phyloP scores from a whole-genome alignment of 495 filamentous ascomycete species.

The Talaromyces nanjingensis region DNA sequence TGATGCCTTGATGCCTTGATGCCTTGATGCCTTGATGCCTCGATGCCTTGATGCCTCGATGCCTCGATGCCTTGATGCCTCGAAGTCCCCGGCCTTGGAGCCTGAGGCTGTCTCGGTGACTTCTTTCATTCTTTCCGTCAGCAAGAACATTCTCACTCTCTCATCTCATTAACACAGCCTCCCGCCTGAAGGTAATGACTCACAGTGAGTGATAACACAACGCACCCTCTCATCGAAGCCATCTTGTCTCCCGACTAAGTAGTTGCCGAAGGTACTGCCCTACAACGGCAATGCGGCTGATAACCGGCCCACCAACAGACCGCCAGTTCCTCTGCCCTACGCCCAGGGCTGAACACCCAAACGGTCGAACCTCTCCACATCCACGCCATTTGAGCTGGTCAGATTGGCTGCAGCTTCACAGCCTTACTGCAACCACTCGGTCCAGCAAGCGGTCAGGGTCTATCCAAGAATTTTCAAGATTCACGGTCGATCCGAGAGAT shows the following conservation, averaged over 20 bases:
- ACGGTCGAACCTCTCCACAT: constrained; percentile 3
- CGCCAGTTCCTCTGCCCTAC: constrained; percentile 5
- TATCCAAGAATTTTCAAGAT: background rate
- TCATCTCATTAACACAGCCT: background rate
- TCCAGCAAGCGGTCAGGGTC: constrained; percentile 4
- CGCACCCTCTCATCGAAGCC: background rate
- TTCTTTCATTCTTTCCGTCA: background rate
- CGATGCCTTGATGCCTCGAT: background rate
- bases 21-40: too few species aligned
- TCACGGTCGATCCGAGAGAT: background rate
- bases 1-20: background rate
- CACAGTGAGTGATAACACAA: background rate
- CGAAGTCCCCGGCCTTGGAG: background rate
- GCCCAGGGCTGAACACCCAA: constrained; percentile 1
- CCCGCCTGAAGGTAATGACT: background rate
- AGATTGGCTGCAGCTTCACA: background rate
- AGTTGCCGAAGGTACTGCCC: background rate
- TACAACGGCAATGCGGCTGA: constrained; percentile 6
- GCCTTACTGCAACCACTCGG: background rate
- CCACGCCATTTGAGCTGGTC: background rate
- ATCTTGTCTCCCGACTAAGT: background rate
- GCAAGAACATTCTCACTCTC: background rate
- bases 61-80: background rate
- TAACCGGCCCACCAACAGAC: constrained; percentile 6
- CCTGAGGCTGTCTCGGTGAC: background rate